These are phyloP conservation scores for Microascus cirrosus DNA, from an alignment of 2,329 filamentous ascomycete genomes.

Conservation along the genomic window DNA sequence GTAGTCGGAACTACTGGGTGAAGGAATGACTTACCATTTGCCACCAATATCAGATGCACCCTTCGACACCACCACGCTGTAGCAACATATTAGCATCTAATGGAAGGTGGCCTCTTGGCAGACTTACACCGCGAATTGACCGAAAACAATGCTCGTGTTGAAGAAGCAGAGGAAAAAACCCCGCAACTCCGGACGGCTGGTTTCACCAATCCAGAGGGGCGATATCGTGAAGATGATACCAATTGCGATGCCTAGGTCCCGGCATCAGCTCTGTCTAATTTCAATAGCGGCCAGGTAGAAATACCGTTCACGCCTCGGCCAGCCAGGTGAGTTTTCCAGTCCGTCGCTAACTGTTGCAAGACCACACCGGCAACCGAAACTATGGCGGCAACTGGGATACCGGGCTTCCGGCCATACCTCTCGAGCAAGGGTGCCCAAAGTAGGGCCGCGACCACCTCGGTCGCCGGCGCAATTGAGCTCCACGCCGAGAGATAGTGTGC, in stretches of 20 bases:
- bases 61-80: not conserved
- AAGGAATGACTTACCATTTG: not conserved
- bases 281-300: not conserved
- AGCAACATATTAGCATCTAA: not conserved
- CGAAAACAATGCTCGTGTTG: constrained; percentile 23
- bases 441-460: constrained; percentile 13
- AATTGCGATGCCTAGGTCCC: constrained; percentile 14
- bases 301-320: constrained; percentile 14
- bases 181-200: constrained; percentile 20
- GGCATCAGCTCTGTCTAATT: not conserved
- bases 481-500: constrained; percentile 9
- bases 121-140: constrained; percentile 14
- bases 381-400: constrained; percentile 12
- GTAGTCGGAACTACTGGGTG: too few species aligned
- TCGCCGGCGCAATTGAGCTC: constrained; percentile 4
- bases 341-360: constrained; percentile 15
- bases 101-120: not conserved
- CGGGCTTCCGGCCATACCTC: constrained; percentile 17
- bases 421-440: constrained; percentile 18
- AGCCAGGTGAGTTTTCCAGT: constrained; percentile 16
- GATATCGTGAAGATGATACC: constrained; percentile 24
- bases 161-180: constrained; percentile 24
- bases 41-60: not conserved
- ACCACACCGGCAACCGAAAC: constrained; percentile 16
- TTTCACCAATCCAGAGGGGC: constrained; percentile 25